phyloP scores from a whole-genome alignment of 768 basidiomycete genomes.

The Boletus reticulatus region DNA sequence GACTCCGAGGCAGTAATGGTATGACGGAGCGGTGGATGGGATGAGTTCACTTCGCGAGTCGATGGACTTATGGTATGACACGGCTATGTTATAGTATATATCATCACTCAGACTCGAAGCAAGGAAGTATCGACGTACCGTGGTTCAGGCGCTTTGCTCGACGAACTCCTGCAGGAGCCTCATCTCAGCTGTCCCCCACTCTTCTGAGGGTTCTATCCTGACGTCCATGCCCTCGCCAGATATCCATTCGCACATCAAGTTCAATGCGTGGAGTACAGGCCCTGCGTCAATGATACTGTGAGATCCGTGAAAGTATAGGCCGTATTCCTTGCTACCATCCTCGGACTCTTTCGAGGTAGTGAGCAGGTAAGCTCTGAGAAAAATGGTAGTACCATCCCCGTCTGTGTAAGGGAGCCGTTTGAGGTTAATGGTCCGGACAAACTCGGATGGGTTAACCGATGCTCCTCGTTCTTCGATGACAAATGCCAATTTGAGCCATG shows the following conservation, averaged over 20 bases:
- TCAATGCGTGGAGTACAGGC: conserved; percentile 21
- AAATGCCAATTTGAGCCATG: conserved; percentile 23
- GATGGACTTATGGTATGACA: conserved; percentile 8
- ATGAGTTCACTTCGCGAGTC: conserved; percentile 1
- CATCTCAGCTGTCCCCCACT: conserved; percentile 18
- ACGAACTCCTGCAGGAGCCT: conserved; percentile 10
- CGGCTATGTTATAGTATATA: too few relatives aligned
- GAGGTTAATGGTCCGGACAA: conserved; percentile 13
- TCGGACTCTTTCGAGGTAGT: too few relatives aligned
- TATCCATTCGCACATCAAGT: conserved; percentile 24
- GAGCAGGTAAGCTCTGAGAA: conserved; percentile 11
- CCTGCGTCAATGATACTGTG: too few relatives aligned
- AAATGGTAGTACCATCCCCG: background rate
- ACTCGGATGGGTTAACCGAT: conserved; percentile 15
- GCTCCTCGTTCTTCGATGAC: conserved; percentile 12
- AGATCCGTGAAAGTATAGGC: too few relatives aligned
- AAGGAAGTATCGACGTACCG: conserved; percentile 8
- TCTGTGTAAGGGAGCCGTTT: conserved; percentile 19
- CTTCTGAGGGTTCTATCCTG: conserved; percentile 8
- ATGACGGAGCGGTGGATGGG: conserved; percentile 6
- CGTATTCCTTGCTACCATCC: too few relatives aligned
- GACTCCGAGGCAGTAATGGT: background rate
- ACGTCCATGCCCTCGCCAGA: conserved; percentile 14
- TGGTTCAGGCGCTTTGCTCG: background rate
- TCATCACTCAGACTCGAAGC: too few relatives aligned